Evolutionary conservation across 2,329 filamentous ascomycete genomes (phyloP).

Genomic region (Monilinia polystroma): DNA sequence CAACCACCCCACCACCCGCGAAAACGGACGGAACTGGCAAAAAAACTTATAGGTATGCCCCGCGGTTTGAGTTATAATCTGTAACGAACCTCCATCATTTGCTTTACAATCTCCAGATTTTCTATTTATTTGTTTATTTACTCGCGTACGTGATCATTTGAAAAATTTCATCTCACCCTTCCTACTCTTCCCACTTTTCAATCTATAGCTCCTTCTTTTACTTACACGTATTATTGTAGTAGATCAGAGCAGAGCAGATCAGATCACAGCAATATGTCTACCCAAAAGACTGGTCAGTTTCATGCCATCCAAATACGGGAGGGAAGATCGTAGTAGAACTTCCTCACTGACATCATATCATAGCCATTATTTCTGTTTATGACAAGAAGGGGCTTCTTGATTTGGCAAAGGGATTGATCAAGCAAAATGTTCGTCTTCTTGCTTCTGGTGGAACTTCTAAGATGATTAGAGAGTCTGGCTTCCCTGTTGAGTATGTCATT

Average conservation of each 20-base stretch:
- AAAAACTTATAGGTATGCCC: slow-evolving; percentile 20
- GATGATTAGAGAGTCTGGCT: slow-evolving; percentile 94
- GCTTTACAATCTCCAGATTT: slow-evolving; percentile 9
- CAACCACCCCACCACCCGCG: slow-evolving; percentile 11
- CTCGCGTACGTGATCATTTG: slow-evolving; percentile 1
- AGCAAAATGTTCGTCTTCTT: slow-evolving; percentile 87
- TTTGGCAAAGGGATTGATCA: slow-evolving; percentile 83
- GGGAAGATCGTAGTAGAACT: background rate
- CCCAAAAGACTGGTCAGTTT: slow-evolving; percentile 33
- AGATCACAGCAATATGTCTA: slow-evolving; percentile 18
- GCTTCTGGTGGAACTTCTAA: slow-evolving; percentile 93
- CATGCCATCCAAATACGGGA: slow-evolving; percentile 15
- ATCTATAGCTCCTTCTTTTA: background rate
- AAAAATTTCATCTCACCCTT: background rate
- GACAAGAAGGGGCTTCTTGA: slow-evolving; percentile 97
- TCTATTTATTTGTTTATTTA: background rate
- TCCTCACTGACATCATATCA: slow-evolving; percentile 24
- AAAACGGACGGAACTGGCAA: background rate
- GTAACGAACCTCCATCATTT: slow-evolving; percentile 19
- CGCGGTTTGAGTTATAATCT: slow-evolving; percentile 17
- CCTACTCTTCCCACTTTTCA: too few species aligned
- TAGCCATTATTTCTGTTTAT: slow-evolving; percentile 94
- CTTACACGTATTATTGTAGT: background rate
- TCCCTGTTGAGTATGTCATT: slow-evolving; percentile 77
- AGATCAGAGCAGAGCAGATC: background rate